These are phyloP conservation scores for Artemisia argyi DNA, from an alignment of 129 eudicot genomes.

Conservation along the genomic window DNA sequence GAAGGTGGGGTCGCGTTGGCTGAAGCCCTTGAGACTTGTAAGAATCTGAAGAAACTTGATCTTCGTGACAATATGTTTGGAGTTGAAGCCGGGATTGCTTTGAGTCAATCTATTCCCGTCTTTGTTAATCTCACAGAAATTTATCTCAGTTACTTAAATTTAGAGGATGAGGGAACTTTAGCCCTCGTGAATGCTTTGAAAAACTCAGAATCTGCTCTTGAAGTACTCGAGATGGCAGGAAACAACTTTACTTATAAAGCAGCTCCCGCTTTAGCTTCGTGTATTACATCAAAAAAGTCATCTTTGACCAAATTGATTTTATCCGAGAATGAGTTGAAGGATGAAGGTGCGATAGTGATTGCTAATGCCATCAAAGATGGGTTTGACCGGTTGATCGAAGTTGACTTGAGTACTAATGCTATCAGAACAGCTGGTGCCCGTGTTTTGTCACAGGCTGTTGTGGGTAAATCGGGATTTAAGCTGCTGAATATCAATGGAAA, in stretches of 20 bases:
- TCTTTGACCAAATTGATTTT: constrained; percentile 53
- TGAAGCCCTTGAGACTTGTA: constrained; percentile 46
- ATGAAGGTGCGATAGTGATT: constrained; percentile 65
- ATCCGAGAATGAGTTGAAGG: constrained; percentile 75
- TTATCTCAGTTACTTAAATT: constrained; percentile 56
- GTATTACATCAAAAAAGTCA: constrained; percentile 41
- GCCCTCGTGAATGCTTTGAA: constrained; percentile 44
- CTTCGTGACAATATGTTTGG: constrained; percentile 69
- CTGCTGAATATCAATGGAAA: constrained; percentile 67
- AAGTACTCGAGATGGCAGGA: constrained; percentile 78
- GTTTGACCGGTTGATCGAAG: constrained; percentile 54
- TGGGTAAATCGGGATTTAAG: constrained; percentile 53
- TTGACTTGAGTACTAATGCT: constrained; percentile 63
- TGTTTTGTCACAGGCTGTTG: constrained; percentile 68
- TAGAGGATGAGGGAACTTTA: constrained; percentile 50
- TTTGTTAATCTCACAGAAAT: constrained; percentile 48
- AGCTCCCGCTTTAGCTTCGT: constrained; percentile 56
- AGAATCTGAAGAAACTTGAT: constrained; percentile 50
- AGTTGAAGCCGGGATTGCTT: constrained; percentile 54
- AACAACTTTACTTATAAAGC: constrained; percentile 61
- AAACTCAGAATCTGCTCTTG: constrained; percentile 45
- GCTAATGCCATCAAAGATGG: constrained; percentile 64
- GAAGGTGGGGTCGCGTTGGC: constrained; percentile 64
- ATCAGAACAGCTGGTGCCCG: constrained; percentile 81
- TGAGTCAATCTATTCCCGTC: constrained; percentile 41